Base-by-base conservation (phyloP, 768 basidiomycete species). In the Kwoniella shandongensis region DNA sequence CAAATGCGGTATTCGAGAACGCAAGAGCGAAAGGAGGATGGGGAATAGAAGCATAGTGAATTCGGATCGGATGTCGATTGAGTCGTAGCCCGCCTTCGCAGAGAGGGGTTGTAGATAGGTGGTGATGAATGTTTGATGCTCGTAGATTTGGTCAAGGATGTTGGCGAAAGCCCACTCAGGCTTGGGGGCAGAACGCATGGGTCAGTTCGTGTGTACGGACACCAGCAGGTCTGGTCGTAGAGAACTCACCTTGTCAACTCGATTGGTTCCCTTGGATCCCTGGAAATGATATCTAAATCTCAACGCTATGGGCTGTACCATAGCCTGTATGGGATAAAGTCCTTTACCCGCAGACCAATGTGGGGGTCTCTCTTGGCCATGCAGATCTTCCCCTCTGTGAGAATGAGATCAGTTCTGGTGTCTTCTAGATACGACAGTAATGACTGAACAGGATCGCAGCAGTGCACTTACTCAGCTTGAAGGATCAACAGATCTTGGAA, bases 161-260 rank as follows among this genome's bases (percentile, higher is more conserved):
- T 97, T 89, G 2, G 91, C 87, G 72, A 98, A 89, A 69, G 90
- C 97, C 90, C 93, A 98, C 75, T 98, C 96, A 1, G 96, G 94
- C 91, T 94, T 69, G 22, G 54, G 8, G 30, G 52, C 20, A 15
- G 1, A 29, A 23, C 22, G 42, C 17, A 23, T 17, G 30, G 41
- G 17, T 27, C 30, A 23, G 7, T 41, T 41, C 6, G 40, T 41
- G 38, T 49, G 45, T 3, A n/a, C 23, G 23, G 32, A 49, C 3
- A 13, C 20, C 44, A n/a, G n/a, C n/a, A n/a, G n/a, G n/a, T 4
- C 25, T 4, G 5, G 4, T 13, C 17, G 35, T 20, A 12, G 8
- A n/a, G 40, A 54, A 56, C 71, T 17, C 49, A 88, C 92, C 84
- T 97, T 98, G 78, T 98, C 94, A 10, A 91, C 75, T 49, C 89